Conservation (phyloP, 1,284 basidiomycete species). For the Schizopora paradoxa region DNA sequence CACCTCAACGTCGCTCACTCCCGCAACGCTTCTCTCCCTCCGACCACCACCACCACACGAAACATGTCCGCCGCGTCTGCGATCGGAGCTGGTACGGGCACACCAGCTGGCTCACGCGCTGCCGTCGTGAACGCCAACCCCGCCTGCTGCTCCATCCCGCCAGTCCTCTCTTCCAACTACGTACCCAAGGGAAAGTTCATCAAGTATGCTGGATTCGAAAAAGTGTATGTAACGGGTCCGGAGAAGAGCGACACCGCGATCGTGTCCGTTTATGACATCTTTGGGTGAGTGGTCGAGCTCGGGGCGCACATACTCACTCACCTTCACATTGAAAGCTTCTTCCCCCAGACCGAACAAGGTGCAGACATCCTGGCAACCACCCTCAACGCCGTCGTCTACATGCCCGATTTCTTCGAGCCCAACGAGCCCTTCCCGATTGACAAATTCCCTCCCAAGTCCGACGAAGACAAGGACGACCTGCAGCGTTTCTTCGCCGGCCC, state of each 20-base stretch:
- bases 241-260: constrained; percentile 44
- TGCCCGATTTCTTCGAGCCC: constrained; percentile 65
- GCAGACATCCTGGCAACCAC: constrained; percentile 55
- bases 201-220: constrained; percentile 34
- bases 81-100: no score
- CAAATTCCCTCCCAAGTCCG: constrained; percentile 48
- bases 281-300: constrained; percentile 47
- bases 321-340: constrained; percentile 2
- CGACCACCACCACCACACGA: no score
- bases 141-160: constrained; percentile 56
- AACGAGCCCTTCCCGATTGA: constrained; percentile 43
- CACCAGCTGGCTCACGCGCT: constrained; percentile 7
- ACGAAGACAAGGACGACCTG: constrained; percentile 43
- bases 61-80: constrained; percentile 33
- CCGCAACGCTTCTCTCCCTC: no score
- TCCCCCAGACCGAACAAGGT: constrained; percentile 54
- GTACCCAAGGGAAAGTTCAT: constrained; percentile 45
- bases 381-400: constrained; percentile 48
- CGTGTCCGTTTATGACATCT: constrained; percentile 60
- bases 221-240: constrained; percentile 50
- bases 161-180: constrained; percentile 45
- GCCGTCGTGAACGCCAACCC: constrained; percentile 47
- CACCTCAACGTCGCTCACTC: constrained; percentile 35
- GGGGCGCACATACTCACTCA: neutral
- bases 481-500: constrained; percentile 51